A percentile compares a stretch with the other conserved stretches of the same genome.
Conservation (phyloP, 768 basidiomycete species). For the Tulasnella calospora region DNA sequence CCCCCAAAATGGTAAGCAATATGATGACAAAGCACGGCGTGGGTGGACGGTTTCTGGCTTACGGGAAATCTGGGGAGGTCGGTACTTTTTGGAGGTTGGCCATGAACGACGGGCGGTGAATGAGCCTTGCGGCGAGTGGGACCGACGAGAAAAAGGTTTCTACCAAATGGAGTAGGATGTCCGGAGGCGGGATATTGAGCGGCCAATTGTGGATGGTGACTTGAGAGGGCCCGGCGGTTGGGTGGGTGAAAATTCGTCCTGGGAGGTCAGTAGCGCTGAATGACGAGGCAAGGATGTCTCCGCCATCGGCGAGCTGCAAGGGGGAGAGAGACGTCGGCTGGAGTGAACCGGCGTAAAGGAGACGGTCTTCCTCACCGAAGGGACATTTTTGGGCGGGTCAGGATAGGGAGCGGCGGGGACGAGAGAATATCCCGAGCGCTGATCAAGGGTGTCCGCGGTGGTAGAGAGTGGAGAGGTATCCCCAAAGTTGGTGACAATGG, state of each 20-base stretch:
- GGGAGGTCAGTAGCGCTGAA: not conserved
- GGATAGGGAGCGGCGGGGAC: not conserved
- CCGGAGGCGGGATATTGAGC: slow-evolving; percentile 19
- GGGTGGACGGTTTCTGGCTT: not conserved
- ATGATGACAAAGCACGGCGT: not conserved
- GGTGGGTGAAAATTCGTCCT: not conserved
- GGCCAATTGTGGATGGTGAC: slow-evolving; percentile 18
- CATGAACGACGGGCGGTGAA: slow-evolving; percentile 28
- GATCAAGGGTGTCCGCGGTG: not conserved
- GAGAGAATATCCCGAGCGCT: not conserved
- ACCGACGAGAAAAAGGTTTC: slow-evolving; percentile 25
- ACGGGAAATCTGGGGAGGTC: slow-evolving; percentile 23
- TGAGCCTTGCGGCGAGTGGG: slow-evolving; percentile 15
- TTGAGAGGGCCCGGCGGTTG: not conserved
- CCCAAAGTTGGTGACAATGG: not conserved
- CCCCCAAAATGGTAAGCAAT: not conserved
- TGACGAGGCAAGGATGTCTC: not conserved
- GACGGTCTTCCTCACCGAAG: not conserved
- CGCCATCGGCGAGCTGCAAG: not conserved
- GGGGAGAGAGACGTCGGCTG: not conserved
- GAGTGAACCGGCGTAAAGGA: not conserved
- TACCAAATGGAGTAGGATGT: slow-evolving; percentile 21
- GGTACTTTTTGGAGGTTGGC: slow-evolving; percentile 6
- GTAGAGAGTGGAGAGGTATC: not conserved
- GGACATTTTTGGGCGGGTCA: not conserved